Evolutionary conservation across 768 basidiomycete genomes (phyloP).

Genomic region (Tulasnella sp.): DNA sequence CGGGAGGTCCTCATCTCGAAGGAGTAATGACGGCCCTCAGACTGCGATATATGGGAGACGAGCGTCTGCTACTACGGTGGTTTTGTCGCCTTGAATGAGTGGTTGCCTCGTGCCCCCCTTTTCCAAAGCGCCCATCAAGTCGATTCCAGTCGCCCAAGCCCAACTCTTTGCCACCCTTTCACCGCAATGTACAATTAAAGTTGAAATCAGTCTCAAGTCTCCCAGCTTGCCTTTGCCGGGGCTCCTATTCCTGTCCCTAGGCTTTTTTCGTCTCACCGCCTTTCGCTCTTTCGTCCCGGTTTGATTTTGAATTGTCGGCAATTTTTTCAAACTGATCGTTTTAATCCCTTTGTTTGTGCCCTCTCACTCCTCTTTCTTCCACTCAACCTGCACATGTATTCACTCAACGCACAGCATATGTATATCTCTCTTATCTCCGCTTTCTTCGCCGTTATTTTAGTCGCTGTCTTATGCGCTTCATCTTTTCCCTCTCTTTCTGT

Average conservation of each 20-base stretch:
- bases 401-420: constrained; percentile 13
- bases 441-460: background rate
- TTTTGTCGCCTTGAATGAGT: background rate
- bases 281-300: background rate
- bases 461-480: background rate
- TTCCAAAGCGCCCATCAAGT: background rate
- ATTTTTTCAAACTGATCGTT: background rate
- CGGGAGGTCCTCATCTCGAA: background rate
- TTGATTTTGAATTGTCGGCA: background rate
- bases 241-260: background rate
- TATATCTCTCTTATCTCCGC: constrained; percentile 4
- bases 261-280: background rate
- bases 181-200: constrained; percentile 7
- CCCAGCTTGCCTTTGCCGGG: background rate
- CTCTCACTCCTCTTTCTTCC: background rate
- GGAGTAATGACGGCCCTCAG: background rate
- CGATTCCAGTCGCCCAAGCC: background rate
- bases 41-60: background rate
- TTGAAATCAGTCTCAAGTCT: background rate
- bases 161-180: background rate
- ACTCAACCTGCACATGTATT: background rate
- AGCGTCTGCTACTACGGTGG: background rate
- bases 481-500: background rate
- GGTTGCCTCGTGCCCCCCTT: background rate
- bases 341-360: background rate